phyloP scores from a whole-genome alignment of 176 grass and related monocot species.

The Hyparrhenia diplandra region DNA sequence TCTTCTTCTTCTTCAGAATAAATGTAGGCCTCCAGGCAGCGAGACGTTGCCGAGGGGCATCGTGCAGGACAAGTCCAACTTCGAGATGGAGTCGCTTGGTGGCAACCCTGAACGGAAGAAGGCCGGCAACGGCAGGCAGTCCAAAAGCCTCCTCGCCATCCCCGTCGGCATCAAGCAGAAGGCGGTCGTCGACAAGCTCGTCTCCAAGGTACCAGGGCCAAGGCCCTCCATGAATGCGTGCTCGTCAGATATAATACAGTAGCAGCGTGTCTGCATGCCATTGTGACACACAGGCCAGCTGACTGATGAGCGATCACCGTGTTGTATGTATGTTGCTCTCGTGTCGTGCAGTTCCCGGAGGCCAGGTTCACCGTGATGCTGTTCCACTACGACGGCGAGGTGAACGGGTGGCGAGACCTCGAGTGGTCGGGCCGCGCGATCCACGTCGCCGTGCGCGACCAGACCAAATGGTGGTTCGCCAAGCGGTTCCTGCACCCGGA shows the following conservation, averaged over 20 bases:
- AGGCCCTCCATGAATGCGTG: not conserved
- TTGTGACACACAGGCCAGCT: not conserved
- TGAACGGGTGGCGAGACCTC: slow-evolving; percentile 65
- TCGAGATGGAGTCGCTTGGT: slow-evolving; percentile 57
- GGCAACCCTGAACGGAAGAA: slow-evolving; percentile 38
- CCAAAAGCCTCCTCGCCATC: slow-evolving; percentile 77
- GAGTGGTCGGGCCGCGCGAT: slow-evolving; percentile 48
- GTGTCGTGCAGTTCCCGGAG: slow-evolving; percentile 43
- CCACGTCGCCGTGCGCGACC: slow-evolving; percentile 59
- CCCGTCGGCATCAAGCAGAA: slow-evolving; percentile 88
- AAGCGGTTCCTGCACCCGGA: slow-evolving; percentile 89
- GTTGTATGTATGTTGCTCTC: not conserved
- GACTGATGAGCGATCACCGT: not conserved
- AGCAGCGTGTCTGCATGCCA: not conserved
- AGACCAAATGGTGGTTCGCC: slow-evolving; percentile 96
- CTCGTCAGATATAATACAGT: not conserved
- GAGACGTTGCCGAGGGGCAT: slow-evolving; percentile 80
- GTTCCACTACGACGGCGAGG: slow-evolving; percentile 81
- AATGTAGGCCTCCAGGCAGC: slow-evolving; percentile 53
- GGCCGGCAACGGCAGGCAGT: not conserved
- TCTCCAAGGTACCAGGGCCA: slow-evolving; percentile 55
- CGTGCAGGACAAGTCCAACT: slow-evolving; percentile 61
- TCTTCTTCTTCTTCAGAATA: slow-evolving; percentile 42
- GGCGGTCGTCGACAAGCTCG: slow-evolving; percentile 60
- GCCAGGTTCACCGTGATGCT: slow-evolving; percentile 63